A percentile compares a stretch with the other conserved stretches of the same genome.
Evolutionary conservation across 306 rosid species (phyloP).

Genomic region (Parietaria judaica): DNA sequence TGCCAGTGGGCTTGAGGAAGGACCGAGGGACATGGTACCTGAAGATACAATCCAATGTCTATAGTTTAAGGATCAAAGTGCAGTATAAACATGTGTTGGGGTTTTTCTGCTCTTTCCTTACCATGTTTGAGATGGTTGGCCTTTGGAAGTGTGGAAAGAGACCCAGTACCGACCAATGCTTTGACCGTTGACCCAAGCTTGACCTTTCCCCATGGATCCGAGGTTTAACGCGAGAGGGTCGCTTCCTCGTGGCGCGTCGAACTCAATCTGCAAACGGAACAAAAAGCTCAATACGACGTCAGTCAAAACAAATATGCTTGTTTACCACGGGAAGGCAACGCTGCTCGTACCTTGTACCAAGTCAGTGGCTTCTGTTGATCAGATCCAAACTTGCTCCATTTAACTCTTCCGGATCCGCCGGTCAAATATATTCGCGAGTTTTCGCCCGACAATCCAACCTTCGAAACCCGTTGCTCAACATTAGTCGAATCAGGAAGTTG

Average conservation of each 20-base stretch:
- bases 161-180: conserved; percentile 86
- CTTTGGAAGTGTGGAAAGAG: conserved; percentile 57
- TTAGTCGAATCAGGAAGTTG: neutral
- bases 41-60: conserved; percentile 1
- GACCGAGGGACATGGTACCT: conserved; percentile 89
- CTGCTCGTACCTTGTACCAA: conserved; percentile 70
- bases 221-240: conserved; percentile 68
- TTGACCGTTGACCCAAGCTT: conserved; percentile 67
- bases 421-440: conserved; percentile 38
- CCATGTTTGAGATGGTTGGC: conserved; percentile 79
- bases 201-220: conserved; percentile 88
- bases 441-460: conserved; percentile 89
- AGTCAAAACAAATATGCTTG: neutral
- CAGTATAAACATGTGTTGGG: neutral
- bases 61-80: neutral
- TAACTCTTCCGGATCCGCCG: conserved; percentile 39
- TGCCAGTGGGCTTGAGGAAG: conserved; percentile 49
- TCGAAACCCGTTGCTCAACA: neutral
- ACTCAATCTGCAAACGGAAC: conserved; percentile 40
- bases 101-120: conserved; percentile 14
- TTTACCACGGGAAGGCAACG: neutral
- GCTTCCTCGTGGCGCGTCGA: conserved; percentile 56
- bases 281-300: conserved; percentile 4
- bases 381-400: conserved; percentile 40
- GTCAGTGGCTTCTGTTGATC: conserved; percentile 41